phyloP scores from a whole-genome alignment of 78 protist genomes.

The Dictyostelium discoideum region DNA sequence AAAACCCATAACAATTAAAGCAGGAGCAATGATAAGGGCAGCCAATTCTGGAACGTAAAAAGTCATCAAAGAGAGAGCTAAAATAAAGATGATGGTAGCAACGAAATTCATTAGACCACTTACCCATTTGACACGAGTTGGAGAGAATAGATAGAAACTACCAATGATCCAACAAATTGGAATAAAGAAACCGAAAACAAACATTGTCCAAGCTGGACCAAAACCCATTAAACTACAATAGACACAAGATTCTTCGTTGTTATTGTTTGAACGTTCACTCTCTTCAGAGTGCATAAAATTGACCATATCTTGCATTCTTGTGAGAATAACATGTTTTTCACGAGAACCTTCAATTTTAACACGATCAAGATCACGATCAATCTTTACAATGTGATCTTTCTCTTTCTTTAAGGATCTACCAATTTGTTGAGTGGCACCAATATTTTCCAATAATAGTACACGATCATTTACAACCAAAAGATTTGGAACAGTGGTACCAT shows the following conservation, averaged over 20 bases:
- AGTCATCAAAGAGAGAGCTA: not conserved
- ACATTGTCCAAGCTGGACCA: slow-evolving; percentile 81
- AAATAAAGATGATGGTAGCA: not conserved
- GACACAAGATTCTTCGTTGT: slow-evolving; percentile 51
- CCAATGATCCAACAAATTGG: slow-evolving; percentile 73
- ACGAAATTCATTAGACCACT: slow-evolving; percentile 69
- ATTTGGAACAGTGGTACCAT: slow-evolving; percentile 43
- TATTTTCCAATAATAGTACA: slow-evolving; percentile 63
- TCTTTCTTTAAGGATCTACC: slow-evolving; percentile 56
- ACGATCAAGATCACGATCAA: slow-evolving; percentile 62
- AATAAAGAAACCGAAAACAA: slow-evolving; percentile 66
- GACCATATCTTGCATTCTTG: slow-evolving; percentile 65
- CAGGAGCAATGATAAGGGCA: not conserved
- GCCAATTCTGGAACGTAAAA: slow-evolving; percentile 26
- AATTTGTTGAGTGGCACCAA: slow-evolving; percentile 84
- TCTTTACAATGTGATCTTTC: slow-evolving; percentile 61
- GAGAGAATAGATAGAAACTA: slow-evolving; percentile 57
- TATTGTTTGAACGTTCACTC: not conserved
- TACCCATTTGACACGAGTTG: slow-evolving; percentile 73
- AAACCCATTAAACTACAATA: slow-evolving; percentile 75
- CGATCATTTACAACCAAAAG: slow-evolving; percentile 83
- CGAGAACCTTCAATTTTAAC: slow-evolving; percentile 63
- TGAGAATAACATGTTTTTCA: slow-evolving; percentile 47
- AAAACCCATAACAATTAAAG: slow-evolving; percentile 23
- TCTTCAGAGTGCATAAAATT: slow-evolving; percentile 72